Conservation (phyloP, 2,329 filamentous ascomycete genomes). For the Coniochaeta hoffmannii region DNA sequence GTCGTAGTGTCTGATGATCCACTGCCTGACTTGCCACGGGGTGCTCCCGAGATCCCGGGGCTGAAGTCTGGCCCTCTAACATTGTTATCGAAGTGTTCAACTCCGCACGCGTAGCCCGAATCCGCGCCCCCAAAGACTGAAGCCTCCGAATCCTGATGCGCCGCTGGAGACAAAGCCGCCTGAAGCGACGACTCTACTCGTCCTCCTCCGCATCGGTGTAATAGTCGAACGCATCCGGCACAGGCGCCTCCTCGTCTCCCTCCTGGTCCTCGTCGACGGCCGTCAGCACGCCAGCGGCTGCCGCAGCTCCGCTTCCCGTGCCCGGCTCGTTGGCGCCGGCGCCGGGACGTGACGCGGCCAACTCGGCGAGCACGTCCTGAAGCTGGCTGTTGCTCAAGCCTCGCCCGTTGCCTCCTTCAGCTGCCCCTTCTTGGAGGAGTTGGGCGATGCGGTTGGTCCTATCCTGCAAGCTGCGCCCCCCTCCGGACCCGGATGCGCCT, state of each 20-base stretch:
- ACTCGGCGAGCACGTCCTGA: conserved; percentile 32
- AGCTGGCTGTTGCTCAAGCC: conserved; percentile 26
- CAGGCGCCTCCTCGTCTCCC: conserved; percentile 61
- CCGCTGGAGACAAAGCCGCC: too few relatives aligned
- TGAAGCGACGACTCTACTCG: conserved; percentile 23
- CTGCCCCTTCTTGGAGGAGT: conserved; percentile 8
- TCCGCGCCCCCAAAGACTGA: too few relatives aligned
- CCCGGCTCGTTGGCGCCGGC: conserved; percentile 10
- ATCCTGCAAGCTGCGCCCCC: conserved; percentile 8
- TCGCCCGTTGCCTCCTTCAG: conserved; percentile 6
- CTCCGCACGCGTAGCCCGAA: too few relatives aligned
- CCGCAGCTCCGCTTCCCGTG: conserved; percentile 49
- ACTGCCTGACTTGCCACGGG: too few relatives aligned
- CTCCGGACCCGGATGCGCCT: conserved; percentile 11
- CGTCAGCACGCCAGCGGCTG: conserved; percentile 73
- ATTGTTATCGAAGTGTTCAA: too few relatives aligned
- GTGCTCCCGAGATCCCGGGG: too few relatives aligned
- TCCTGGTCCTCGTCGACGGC: conserved; percentile 81
- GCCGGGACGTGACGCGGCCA: neutral
- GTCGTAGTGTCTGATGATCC: too few relatives aligned
- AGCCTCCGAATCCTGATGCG: too few relatives aligned
- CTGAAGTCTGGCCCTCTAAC: too few relatives aligned
- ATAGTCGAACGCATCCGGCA: conserved; percentile 72
- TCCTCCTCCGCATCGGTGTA: conserved; percentile 58
- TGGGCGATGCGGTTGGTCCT: conserved; percentile 8